A percentile compares a stretch with the other conserved stretches of the same genome.
These are phyloP conservation scores for Viola odorata DNA, from an alignment of 345 rosid genomes.

Conservation along the genomic window DNA sequence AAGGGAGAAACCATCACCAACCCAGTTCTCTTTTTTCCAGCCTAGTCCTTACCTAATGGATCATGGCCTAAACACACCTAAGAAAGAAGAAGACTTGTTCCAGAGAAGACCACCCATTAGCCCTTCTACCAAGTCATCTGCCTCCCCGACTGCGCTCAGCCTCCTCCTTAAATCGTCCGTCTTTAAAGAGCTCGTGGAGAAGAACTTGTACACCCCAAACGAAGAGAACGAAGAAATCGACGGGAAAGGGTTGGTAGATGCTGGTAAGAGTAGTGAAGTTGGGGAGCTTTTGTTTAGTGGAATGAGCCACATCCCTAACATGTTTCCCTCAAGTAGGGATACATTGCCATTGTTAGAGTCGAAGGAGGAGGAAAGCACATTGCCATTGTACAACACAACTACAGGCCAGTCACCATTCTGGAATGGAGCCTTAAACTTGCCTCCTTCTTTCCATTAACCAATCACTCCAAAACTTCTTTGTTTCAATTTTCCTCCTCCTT, in stretches of 20 bases:
- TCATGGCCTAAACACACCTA: constrained; percentile 3
- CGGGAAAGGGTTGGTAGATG: not conserved
- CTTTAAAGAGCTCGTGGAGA: constrained; percentile 41
- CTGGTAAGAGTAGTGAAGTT: constrained; percentile 2
- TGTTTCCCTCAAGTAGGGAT: constrained; percentile 11
- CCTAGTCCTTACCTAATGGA: constrained; percentile 11
- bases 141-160: constrained; percentile 42
- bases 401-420: constrained; percentile 14
- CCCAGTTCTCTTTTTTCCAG: constrained; percentile 11
- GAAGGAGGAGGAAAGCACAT: not conserved
- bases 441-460: not conserved
- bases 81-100: constrained; percentile 2
- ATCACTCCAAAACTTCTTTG: not conserved
- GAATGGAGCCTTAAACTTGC: constrained; percentile 17
- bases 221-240: constrained; percentile 10
- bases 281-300: constrained; percentile 16
- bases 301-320: constrained; percentile 4
- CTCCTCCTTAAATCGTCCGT: constrained; percentile 44
- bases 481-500: not conserved
- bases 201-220: constrained; percentile 19
- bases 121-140: constrained; percentile 17
- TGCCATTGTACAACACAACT: constrained; percentile 13
- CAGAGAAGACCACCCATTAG: constrained; percentile 4
- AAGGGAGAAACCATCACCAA: constrained; percentile 3
- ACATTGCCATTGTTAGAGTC: constrained; percentile 23